These are phyloP conservation scores for Umbellularia californica DNA, from an alignment of 164 flowering plant species.

Conservation along the genomic window DNA sequence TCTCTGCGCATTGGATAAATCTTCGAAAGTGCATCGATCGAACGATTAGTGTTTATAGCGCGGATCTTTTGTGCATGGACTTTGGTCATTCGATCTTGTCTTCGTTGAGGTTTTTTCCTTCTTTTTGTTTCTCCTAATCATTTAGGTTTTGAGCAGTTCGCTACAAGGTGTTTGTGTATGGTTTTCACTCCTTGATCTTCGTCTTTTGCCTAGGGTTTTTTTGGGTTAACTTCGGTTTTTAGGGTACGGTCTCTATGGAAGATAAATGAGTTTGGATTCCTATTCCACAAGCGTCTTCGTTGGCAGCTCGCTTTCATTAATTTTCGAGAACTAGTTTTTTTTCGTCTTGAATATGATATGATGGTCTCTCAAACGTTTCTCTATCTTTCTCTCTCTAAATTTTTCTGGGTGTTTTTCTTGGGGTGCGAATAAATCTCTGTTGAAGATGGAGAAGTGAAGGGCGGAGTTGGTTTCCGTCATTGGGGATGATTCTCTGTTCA, in stretches of 20 bases:
- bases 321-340: background rate
- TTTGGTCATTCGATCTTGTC: background rate
- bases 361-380: constrained; percentile 31
- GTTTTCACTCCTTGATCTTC: background rate
- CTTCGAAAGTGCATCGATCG: background rate
- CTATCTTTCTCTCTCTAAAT: constrained; percentile 16
- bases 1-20: background rate
- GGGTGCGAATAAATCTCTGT: no score
- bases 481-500: background rate
- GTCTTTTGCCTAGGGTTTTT: background rate
- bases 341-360: constrained; percentile 33
- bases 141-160: background rate
- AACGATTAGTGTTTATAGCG: background rate
- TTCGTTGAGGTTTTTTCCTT: background rate
- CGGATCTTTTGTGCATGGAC: background rate
- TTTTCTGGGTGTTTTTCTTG: no score
- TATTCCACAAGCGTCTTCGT: constrained; percentile 5
- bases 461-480: no score
- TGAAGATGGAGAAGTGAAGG: constrained; percentile 30
- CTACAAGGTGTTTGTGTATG: background rate
- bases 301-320: background rate
- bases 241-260: constrained; percentile 13
- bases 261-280: constrained; percentile 15
- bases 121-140: background rate
- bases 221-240: background rate